These are phyloP conservation scores for Verticillium albo-atrum DNA, from an alignment of 2,329 filamentous ascomycete genomes.

Conservation along the genomic window DNA sequence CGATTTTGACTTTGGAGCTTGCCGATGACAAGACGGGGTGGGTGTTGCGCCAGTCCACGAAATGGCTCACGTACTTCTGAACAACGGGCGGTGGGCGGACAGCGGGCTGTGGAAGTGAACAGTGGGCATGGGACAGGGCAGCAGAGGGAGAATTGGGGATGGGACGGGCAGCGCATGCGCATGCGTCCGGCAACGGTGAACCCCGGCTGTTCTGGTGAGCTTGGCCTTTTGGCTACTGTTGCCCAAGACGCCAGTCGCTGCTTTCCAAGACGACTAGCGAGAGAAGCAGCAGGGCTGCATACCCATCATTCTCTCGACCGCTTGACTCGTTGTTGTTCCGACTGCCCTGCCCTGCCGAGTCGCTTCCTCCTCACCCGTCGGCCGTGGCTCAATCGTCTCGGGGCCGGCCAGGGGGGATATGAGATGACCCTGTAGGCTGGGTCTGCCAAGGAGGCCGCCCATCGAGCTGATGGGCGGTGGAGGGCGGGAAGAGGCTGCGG, in stretches of 20 bases:
- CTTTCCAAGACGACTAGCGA: not conserved
- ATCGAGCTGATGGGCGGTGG: not conserved
- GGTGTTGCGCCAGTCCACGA: not conserved
- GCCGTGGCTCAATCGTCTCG: not conserved
- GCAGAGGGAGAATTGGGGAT: not conserved
- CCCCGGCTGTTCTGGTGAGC: not conserved
- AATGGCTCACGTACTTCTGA: not conserved
- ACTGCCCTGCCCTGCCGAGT: not conserved
- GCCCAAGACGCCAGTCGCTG: not conserved
- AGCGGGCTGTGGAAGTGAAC: too few species aligned
- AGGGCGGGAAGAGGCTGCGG: not conserved
- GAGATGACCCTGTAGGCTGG: not conserved
- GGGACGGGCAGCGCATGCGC: not conserved
- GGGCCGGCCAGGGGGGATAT: not conserved
- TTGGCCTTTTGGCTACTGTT: not conserved
- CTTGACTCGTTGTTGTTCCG: too few species aligned
- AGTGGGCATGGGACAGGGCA: too few species aligned
- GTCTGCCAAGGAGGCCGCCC: not conserved
- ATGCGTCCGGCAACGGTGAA: not conserved
- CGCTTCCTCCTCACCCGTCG: not conserved
- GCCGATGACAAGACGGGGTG: not conserved
- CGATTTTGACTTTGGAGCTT: not conserved
- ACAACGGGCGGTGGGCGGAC: not conserved
- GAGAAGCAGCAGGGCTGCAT: not conserved
- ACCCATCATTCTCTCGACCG: not conserved